Conservation (phyloP, 2,329 filamentous ascomycete genomes). For the Capronia epimyces region DNA sequence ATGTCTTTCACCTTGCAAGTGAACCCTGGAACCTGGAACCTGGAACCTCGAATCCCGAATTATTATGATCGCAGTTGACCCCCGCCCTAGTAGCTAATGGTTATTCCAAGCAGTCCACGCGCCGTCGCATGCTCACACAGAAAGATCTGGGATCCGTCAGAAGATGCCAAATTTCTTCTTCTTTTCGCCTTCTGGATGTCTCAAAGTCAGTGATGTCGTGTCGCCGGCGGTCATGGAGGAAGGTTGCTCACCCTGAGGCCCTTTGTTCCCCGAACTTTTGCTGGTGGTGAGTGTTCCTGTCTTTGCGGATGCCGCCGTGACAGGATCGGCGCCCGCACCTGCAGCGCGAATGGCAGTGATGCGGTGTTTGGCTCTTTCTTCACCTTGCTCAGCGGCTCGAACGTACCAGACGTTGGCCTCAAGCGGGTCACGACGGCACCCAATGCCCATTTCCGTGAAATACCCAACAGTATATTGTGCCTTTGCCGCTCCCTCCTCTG, state of each 20-base stretch:
- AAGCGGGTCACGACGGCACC: slow-evolving; percentile 85
- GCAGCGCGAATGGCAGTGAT: slow-evolving; percentile 82
- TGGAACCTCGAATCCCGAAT: not conserved
- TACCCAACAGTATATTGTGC: slow-evolving; percentile 96
- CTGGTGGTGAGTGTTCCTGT: slow-evolving; percentile 17
- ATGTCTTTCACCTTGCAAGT: too few species aligned
- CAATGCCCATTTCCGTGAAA: slow-evolving; percentile 98
- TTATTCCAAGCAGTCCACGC: not conserved
- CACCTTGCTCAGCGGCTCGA: slow-evolving; percentile 83
- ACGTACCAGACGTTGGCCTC: slow-evolving; percentile 99
- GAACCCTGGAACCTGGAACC: too few species aligned
- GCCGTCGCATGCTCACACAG: not conserved
- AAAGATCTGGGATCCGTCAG: slow-evolving; percentile 21
- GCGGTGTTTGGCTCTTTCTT: slow-evolving; percentile 81
- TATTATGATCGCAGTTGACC: not conserved
- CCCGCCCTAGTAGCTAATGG: not conserved
- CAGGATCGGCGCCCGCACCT: slow-evolving; percentile 52
- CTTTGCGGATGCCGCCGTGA: slow-evolving; percentile 26
- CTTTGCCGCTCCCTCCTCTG: slow-evolving; percentile 67
- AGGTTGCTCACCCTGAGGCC: slow-evolving; percentile 20
- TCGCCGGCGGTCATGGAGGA: not conserved
- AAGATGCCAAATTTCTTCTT: slow-evolving; percentile 32
- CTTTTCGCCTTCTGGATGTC: slow-evolving; percentile 26
- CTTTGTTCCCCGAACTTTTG: slow-evolving; percentile 19
- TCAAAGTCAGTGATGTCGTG: slow-evolving; percentile 6